Conservation (phyloP, 169 alveolate species). For the Eimeria praecox region DNA sequence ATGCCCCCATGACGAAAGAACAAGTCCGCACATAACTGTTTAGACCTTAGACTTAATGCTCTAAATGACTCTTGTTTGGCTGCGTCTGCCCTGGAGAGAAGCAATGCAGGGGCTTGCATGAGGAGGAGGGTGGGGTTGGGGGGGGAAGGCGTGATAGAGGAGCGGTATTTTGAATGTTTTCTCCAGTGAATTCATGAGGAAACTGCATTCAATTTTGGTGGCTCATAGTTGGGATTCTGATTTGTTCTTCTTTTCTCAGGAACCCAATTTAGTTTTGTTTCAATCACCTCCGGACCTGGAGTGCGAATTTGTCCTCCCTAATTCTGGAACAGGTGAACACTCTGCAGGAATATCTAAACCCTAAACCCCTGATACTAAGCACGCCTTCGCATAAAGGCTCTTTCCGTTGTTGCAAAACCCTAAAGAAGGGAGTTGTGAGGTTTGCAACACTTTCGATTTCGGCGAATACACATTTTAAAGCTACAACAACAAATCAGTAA, state of each 20-base stretch:
- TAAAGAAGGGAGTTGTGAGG: background rate
- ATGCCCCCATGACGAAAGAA: constrained; percentile 81
- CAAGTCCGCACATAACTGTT: constrained; percentile 15
- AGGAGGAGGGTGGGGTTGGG: too few species aligned
- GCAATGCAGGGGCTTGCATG: too few species aligned
- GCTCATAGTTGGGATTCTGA: background rate
- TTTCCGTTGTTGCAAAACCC: background rate
- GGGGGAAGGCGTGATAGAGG: too few species aligned
- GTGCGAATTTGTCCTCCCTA: constrained; percentile 64
- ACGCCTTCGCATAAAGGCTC: background rate
- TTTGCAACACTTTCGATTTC: background rate
- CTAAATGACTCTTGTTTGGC: too few species aligned
- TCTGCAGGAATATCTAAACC: background rate
- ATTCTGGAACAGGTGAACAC: constrained; percentile 59
- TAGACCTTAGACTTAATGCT: too few species aligned
- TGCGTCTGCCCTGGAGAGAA: too few species aligned
- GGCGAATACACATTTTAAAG: too few species aligned
- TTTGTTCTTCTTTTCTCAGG: constrained; percentile 18
- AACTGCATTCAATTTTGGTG: too few species aligned
- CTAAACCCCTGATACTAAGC: background rate
- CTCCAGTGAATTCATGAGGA: too few species aligned
- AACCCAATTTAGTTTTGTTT: constrained; percentile 64
- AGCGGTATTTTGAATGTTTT: too few species aligned
- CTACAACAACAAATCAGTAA: background rate
- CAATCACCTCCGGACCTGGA: constrained; percentile 75